phyloP scores from a whole-genome alignment of 768 basidiomycete species.

The Epithele typhae region DNA sequence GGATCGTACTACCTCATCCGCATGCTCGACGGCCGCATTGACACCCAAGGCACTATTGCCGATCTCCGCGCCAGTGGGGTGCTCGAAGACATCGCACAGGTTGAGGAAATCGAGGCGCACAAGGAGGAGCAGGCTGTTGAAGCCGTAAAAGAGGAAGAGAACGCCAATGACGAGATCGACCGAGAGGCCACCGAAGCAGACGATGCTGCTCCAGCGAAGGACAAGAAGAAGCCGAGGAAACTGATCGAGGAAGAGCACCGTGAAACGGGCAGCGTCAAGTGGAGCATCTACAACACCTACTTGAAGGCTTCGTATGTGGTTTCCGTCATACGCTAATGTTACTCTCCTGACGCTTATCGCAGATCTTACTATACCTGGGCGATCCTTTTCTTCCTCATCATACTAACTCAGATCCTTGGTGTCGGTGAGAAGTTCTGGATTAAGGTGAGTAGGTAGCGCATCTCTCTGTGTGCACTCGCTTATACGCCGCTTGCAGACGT shows the following conservation, averaged over 20 bases:
- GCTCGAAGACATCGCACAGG: conserved; percentile 56
- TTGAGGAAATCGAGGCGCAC: conserved; percentile 43
- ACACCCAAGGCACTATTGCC: conserved; percentile 63
- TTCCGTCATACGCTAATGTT: no score
- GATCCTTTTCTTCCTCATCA: conserved; percentile 44
- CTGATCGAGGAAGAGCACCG: conserved; percentile 79
- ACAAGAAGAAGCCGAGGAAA: conserved; percentile 62
- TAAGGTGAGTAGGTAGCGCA: conserved; percentile 37
- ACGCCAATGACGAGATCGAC: conserved; percentile 25
- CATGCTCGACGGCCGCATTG: conserved; percentile 79
- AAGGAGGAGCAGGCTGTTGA: conserved; percentile 35
- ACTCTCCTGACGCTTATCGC: not conserved
- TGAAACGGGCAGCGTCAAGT: conserved; percentile 79
- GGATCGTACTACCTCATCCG: conserved; percentile 69
- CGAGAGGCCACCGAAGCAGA: conserved; percentile 22
- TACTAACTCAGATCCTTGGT: conserved; percentile 43
- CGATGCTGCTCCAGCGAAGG: conserved; percentile 24
- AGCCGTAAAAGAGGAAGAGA: conserved; percentile 14
- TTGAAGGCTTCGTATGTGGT: conserved; percentile 61
- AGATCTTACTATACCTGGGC: conserved; percentile 70
- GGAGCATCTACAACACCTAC: conserved; percentile 61
- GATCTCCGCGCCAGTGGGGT: conserved; percentile 60
- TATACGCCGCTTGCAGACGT: conserved; percentile 36
- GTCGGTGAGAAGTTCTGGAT: conserved; percentile 72
- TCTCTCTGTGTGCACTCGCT: not conserved